Evolutionary conservation across 805 yeast species (phyloP).

Genomic region (Lipomyces yamadae): DNA sequence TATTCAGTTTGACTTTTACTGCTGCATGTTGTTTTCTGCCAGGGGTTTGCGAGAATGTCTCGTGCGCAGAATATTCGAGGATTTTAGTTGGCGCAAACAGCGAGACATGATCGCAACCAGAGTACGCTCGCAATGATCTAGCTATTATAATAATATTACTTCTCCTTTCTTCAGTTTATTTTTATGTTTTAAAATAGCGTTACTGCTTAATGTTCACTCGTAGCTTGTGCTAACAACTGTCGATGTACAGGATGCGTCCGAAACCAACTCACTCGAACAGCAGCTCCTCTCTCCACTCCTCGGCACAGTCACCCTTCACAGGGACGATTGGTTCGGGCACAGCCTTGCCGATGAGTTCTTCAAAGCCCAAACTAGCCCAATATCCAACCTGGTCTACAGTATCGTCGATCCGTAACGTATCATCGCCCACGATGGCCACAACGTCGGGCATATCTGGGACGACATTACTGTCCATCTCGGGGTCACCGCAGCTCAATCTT

Average conservation of each 20-base stretch:
- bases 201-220: not conserved
- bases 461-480: not conserved
- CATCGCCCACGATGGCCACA: not conserved
- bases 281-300: conserved; percentile 6
- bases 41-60: not conserved
- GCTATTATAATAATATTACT: not conserved
- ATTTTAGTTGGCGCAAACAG: not conserved
- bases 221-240: not conserved
- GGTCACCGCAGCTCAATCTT: conserved; percentile 4
- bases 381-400: conserved; percentile 22
- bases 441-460: not conserved
- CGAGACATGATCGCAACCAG: not conserved
- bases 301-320: not conserved
- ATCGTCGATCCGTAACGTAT: conserved; percentile 2
- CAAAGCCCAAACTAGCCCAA: conserved; percentile 15
- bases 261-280: conserved; percentile 19
- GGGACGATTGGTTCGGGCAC: not conserved
- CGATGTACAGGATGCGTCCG: conserved; percentile 27
- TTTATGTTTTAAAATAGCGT: not conserved
- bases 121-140: not conserved
- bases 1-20: not conserved
- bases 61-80: not conserved
- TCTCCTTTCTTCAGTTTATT: not conserved
- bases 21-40: not conserved
- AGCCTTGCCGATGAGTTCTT: conserved; percentile 1